Evolutionary conservation across 257 asterid species (phyloP), one percentile per base, ranked within the genome.

Genomic region (Ilex aquifolium): DNA sequence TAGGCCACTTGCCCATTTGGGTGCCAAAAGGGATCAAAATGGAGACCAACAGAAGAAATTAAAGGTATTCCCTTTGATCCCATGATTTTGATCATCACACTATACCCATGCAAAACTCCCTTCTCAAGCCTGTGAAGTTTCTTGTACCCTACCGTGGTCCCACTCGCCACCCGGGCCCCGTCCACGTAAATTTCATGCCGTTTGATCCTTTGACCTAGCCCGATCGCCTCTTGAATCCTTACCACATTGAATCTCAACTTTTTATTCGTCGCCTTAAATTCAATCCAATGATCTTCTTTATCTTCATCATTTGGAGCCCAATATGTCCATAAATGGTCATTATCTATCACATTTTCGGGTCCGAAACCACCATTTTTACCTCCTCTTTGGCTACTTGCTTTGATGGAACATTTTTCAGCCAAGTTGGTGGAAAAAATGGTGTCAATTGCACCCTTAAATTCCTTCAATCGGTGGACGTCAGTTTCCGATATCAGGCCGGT

Each of bases 21-120:
- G 44, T 82, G 70, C 95, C 96, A 91, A 79, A 88, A 83, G 16
- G 98, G 92, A 82, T 91, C 98, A 60, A 83, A 82, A 77, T 92
- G 96, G 56, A 92, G 68, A 39, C 97, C 99, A 6, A 83, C 1
- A 4, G 97, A 89, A 32, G 99, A 92, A 17, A 92, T 79, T 67
- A 92, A 74, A 63, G 97, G 99, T 9, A 66, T 66, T 39, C 84
- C 97, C 70, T 74, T 83, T 57, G 97, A 81, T 62, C 77, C 90
- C 39, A 73, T 72, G 70, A 92, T 75, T 67, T 73, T 79, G 69
- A 92, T 72, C 74, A 44, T 81, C 54, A 88, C 92, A 54, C 74
- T 69, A 31, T 27, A 40, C 56, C 73, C 97, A 63, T 69, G 44
- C 65, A 83, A 84, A 13, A 59, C 65, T 13, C 95, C 95, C 60